Conservation (phyloP, 225 moss, liverwort and hornwort genomes). For the Climacium dendroides region DNA sequence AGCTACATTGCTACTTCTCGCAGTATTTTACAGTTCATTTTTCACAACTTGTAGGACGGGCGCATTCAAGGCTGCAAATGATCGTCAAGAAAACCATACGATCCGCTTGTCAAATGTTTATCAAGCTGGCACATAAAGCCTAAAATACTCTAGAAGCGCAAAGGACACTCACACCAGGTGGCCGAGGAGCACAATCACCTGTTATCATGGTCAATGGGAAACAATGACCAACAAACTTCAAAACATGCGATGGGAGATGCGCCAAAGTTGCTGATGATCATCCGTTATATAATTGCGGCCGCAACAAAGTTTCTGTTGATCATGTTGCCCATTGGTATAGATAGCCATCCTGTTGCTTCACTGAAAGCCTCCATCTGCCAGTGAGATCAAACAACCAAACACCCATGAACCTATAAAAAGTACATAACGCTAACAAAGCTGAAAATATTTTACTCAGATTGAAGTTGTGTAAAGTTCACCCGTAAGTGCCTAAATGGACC, state of each 20-base stretch:
- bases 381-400: neutral
- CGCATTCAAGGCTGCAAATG: neutral
- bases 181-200: neutral
- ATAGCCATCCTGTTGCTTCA: slow-evolving; percentile 28
- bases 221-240: neutral
- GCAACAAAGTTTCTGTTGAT: slow-evolving; percentile 39
- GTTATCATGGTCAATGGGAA: neutral
- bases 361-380: slow-evolving; percentile 33
- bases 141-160: neutral
- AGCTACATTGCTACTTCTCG: neutral
- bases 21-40: neutral
- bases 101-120: neutral
- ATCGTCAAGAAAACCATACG: neutral
- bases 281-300: slow-evolving; percentile 14
- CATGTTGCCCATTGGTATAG: slow-evolving; percentile 2
- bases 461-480: neutral
- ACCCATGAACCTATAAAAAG: neutral
- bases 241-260: neutral
- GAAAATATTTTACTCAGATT: neutral
- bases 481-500: neutral
- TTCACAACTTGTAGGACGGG: neutral
- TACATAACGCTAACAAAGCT: neutral
- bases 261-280: neutral
- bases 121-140: neutral
- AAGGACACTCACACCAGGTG: neutral